These are phyloP conservation scores for Paecilomyces formosus DNA, from an alignment of 2,329 filamentous ascomycete genomes.

Conservation along the genomic window DNA sequence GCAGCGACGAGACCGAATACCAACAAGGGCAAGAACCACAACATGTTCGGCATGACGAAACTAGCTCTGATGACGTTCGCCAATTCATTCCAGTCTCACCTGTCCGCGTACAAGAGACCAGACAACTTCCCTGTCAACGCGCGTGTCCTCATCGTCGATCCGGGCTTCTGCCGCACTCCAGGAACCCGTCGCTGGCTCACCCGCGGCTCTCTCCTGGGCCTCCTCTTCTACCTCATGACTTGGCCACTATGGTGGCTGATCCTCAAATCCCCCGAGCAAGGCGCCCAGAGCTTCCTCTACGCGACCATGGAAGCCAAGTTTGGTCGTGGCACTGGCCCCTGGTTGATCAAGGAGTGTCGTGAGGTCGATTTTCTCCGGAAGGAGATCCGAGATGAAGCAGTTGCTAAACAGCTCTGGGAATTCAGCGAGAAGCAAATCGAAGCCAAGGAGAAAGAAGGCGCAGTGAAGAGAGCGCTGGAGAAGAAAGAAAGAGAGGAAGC, in stretches of 20 bases:
- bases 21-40: slow-evolving; percentile 4
- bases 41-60: slow-evolving; percentile 56
- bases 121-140: slow-evolving; percentile 77
- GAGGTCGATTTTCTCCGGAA: slow-evolving; percentile 62
- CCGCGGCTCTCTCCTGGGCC: slow-evolving; percentile 71
- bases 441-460: slow-evolving; percentile 70
- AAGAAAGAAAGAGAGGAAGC: slow-evolving; percentile 43
- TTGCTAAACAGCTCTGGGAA: slow-evolving; percentile 84
- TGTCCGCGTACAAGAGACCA: slow-evolving; percentile 74
- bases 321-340: slow-evolving; percentile 57
- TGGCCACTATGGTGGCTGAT: slow-evolving; percentile 83
- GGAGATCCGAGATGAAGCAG: slow-evolving; percentile 69
- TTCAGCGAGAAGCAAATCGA: slow-evolving; percentile 80
- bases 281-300: slow-evolving; percentile 77
- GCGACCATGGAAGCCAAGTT: slow-evolving; percentile 76
- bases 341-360: slow-evolving; percentile 81
- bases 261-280: slow-evolving; percentile 75
- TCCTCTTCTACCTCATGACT: slow-evolving; percentile 66
- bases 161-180: slow-evolving; percentile 75
- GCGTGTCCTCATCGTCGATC: slow-evolving; percentile 79
- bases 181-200: slow-evolving; percentile 84
- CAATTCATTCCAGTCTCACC: slow-evolving; percentile 83
- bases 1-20: slow-evolving; percentile 14
- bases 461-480: slow-evolving; percentile 50
- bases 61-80: slow-evolving; percentile 85